phyloP scores from a whole-genome alignment of 176 grass and related monocot species.

The Triticum dicoccoides region DNA sequence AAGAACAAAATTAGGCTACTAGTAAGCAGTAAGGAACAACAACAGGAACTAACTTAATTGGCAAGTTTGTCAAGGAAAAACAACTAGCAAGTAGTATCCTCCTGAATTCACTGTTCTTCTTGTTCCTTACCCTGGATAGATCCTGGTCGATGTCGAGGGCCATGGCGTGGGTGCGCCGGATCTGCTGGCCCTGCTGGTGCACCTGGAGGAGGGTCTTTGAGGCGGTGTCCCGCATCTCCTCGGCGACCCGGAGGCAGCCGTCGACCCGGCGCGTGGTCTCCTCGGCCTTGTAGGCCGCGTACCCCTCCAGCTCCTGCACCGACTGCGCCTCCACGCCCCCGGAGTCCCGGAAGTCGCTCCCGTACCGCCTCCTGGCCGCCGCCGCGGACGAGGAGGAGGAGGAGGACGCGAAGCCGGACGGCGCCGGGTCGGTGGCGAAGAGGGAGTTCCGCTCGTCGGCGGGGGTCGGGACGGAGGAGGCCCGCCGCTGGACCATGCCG shows the following conservation, averaged over 20 bases:
- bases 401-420: background rate
- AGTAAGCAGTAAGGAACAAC: background rate
- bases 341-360: conserved; percentile 71
- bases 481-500: background rate
- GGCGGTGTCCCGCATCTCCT: conserved; percentile 77
- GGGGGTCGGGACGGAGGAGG: conserved; percentile 40
- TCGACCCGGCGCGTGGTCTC: conserved; percentile 70
- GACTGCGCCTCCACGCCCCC: conserved; percentile 74
- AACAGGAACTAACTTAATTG: background rate
- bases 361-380: conserved; percentile 41
- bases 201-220: conserved; percentile 77
- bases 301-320: conserved; percentile 66
- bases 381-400: background rate
- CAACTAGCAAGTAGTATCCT: too few species aligned
- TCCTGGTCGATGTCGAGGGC: conserved; percentile 88
- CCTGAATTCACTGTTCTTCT: too few species aligned
- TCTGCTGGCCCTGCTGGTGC: conserved; percentile 89
- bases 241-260: conserved; percentile 65
- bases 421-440: background rate
- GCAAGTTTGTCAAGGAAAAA: too few species aligned
- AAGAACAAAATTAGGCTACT: background rate
- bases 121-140: conserved; percentile 58
- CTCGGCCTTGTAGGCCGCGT: conserved; percentile 70
- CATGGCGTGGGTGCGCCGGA: conserved; percentile 65
- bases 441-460: conserved; percentile 6